Evolutionary conservation across 495 filamentous ascomycete genomes (phyloP).

Genomic region (Penicillium simplicissimum): DNA sequence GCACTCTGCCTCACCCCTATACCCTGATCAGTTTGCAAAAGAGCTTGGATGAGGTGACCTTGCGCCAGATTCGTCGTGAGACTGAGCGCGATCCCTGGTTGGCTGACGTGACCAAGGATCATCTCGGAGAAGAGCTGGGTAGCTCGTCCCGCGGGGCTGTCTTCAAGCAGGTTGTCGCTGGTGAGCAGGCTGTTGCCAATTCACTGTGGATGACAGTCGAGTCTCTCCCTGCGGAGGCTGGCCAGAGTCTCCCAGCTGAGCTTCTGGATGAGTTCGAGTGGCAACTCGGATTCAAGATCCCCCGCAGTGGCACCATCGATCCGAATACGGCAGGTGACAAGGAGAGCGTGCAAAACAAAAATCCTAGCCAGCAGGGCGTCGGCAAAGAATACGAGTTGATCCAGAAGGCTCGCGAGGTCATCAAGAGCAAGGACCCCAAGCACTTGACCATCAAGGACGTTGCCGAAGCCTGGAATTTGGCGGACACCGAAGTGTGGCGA

Average conservation of each 20-base stretch:
- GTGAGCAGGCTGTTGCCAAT: conserved; percentile 55
- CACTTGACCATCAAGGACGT: conserved; percentile 53
- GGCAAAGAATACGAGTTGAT: conserved; percentile 61
- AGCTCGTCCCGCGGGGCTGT: conserved; percentile 63
- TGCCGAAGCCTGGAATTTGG: conserved; percentile 90
- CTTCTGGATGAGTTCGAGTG: conserved; percentile 73
- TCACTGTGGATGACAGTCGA: conserved; percentile 85
- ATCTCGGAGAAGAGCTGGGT: conserved; percentile 60
- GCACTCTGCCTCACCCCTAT: conserved; percentile 86
- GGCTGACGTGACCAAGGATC: conserved; percentile 64
- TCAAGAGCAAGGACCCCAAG: conserved; percentile 41
- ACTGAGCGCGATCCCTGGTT: conserved; percentile 84
- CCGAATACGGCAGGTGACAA: conserved; percentile 56
- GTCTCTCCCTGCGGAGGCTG: conserved; percentile 45
- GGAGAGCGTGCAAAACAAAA: conserved; percentile 40
- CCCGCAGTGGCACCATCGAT: conserved; percentile 52
- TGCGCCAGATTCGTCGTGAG: conserved; percentile 70
- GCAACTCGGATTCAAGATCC: conserved; percentile 83
- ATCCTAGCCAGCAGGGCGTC: conserved; percentile 49
- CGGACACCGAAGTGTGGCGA: conserved; percentile 89
- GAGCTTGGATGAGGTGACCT: conserved; percentile 54
- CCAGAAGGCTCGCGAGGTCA: conserved; percentile 55
- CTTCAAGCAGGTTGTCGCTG: conserved; percentile 82
- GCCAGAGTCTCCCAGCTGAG: conserved; percentile 39
- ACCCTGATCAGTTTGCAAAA: conserved; percentile 67